Percentiles rank a stretch among this genome's conserved stretches.
Conservation (phyloP, 352 stramenopile genomes). For the Plasmopara muralis region DNA sequence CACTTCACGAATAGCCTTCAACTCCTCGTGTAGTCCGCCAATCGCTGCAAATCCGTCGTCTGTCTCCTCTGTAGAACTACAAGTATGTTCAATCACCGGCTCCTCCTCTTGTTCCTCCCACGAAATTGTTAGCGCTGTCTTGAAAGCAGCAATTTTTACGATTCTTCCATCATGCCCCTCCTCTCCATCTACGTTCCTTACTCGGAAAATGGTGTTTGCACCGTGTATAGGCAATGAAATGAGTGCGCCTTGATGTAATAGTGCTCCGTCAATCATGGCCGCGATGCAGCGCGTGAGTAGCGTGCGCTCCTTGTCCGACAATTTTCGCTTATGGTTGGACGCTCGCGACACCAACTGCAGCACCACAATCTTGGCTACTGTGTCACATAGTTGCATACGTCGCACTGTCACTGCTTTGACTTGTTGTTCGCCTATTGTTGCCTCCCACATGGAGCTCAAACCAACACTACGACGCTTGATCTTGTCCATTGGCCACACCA, state of each 20-base stretch:
- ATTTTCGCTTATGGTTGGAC: constrained; percentile 17
- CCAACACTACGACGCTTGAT: constrained; percentile 56
- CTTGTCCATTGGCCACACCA: constrained; percentile 70
- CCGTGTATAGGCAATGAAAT: constrained; percentile 60
- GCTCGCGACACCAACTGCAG: constrained; percentile 37
- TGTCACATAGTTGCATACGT: constrained; percentile 13
- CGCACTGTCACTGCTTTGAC: constrained; percentile 24
- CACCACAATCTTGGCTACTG: constrained; percentile 20
- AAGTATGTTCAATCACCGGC: background rate
- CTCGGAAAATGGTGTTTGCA: constrained; percentile 42
- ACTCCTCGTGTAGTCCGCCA: constrained; percentile 89
- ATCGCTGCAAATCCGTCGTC: constrained; percentile 54
- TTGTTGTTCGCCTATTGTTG: constrained; percentile 20
- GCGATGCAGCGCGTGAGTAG: constrained; percentile 50
- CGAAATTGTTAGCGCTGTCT: constrained; percentile 23
- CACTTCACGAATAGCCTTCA: constrained; percentile 92
- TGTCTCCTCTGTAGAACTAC: background rate
- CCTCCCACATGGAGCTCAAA: constrained; percentile 71
- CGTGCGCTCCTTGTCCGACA: constrained; percentile 50
- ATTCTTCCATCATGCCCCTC: constrained; percentile 11
- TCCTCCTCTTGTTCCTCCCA: constrained; percentile 18
- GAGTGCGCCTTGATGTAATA: constrained; percentile 43
- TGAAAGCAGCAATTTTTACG: constrained; percentile 18
- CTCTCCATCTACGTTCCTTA: constrained; percentile 23
- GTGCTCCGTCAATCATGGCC: constrained; percentile 57